Evolutionary conservation across 768 basidiomycete genomes (phyloP).

Genomic region (Trametes elegans): DNA sequence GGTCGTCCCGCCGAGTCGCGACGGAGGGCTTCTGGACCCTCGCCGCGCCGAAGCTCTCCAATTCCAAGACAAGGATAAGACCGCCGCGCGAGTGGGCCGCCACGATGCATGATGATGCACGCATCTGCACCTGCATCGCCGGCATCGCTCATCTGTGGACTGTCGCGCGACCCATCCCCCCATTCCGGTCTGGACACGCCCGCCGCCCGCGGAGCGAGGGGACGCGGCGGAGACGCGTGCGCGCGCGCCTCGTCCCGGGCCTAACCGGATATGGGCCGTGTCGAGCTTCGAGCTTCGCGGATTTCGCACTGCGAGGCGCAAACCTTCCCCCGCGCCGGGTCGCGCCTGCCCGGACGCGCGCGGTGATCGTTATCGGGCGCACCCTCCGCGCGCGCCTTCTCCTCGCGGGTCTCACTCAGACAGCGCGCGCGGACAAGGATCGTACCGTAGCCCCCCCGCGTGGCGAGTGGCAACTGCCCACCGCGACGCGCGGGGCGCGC

Average conservation of each 20-base stretch:
- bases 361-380: background rate
- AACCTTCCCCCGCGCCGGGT: constrained; percentile 5
- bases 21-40: background rate
- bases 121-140: no score
- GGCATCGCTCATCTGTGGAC: no score
- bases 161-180: no score
- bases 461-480: no score
- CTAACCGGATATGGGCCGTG: constrained; percentile 7
- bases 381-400: background rate
- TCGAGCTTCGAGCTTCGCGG: constrained; percentile 16
- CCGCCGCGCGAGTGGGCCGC: no score
- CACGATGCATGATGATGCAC: no score
- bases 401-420: background rate
- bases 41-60: background rate
- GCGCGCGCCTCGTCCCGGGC: background rate
- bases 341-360: background rate
- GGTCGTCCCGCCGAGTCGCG: background rate
- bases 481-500: background rate
- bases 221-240: background rate
- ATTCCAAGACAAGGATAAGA: background rate
- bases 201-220: background rate
- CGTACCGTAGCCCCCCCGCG: background rate
- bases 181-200: no score
- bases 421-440: background rate
- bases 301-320: background rate